Conservation (phyloP, 179 eudicot species). For the Actinidia chinensis region DNA sequence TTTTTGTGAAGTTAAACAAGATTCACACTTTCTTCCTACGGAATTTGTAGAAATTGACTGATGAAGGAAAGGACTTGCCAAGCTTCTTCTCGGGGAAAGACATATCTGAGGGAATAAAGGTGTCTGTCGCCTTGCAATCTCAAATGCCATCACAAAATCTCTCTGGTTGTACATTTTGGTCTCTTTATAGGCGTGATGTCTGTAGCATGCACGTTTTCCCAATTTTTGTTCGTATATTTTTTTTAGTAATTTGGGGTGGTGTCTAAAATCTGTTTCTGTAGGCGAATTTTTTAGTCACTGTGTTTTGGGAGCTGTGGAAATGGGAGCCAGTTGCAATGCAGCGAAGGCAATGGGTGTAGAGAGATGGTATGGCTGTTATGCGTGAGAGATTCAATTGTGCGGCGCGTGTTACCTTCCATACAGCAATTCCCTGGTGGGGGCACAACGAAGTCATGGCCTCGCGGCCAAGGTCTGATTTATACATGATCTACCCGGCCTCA, state of each 20-base stretch:
- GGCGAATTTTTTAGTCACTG: conserved; percentile 53
- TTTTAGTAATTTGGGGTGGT: neutral
- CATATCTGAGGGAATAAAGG: conserved; percentile 98
- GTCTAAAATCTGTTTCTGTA: neutral
- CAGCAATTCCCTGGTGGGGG: conserved; percentile 86
- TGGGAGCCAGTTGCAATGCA: conserved; percentile 75
- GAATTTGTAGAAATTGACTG: conserved; percentile 54
- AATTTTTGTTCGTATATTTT: neutral
- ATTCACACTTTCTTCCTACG: no score
- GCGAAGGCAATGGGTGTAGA: conserved; percentile 80
- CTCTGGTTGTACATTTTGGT: conserved; percentile 47
- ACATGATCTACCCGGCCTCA: conserved; percentile 82
- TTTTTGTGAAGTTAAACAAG: no score
- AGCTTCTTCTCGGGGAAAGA: conserved; percentile 95
- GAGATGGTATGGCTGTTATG: conserved; percentile 92
- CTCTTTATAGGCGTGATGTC: neutral
- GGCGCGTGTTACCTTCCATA: conserved; percentile 74
- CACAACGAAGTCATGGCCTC: conserved; percentile 79
- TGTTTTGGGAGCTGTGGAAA: conserved; percentile 89
- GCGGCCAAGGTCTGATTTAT: conserved; percentile 74
- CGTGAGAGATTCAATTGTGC: conserved; percentile 89
- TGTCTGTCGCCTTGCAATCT: conserved; percentile 85
- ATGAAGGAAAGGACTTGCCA: conserved; percentile 98
- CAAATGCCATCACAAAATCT: conserved; percentile 95
- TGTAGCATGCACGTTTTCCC: neutral